Percentiles rank a stretch among this genome's conserved stretches.
Evolutionary conservation across 768 basidiomycete species (phyloP).

Genomic region (Tricholoma sp.): DNA sequence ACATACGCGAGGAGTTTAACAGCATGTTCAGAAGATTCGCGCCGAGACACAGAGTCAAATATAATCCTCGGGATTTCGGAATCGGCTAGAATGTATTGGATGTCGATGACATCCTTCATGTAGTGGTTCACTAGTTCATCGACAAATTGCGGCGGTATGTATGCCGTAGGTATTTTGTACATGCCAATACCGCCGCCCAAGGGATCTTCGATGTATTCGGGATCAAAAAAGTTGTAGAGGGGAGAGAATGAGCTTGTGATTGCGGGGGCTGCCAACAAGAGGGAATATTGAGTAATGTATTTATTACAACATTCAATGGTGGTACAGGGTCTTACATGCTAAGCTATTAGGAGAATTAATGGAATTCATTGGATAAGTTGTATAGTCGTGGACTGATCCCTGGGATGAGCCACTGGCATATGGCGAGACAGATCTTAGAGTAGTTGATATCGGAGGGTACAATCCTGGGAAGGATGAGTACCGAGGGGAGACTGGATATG

Average conservation of each 20-base stretch:
- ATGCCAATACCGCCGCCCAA: background rate
- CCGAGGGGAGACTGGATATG: constrained; percentile 12
- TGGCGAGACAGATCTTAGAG: constrained; percentile 18
- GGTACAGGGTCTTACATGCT: constrained; percentile 76
- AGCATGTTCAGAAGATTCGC: constrained; percentile 47
- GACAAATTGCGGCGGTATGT: constrained; percentile 17
- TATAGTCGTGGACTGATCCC: constrained; percentile 16
- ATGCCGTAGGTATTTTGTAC: constrained; percentile 6
- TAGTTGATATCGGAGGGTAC: constrained; percentile 1
- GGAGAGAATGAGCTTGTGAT: constrained; percentile 23
- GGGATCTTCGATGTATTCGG: background rate
- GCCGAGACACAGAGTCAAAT: constrained; percentile 42
- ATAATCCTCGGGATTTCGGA: constrained; percentile 41
- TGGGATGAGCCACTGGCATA: constrained; percentile 13
- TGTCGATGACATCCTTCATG: constrained; percentile 53
- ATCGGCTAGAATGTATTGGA: constrained; percentile 70
- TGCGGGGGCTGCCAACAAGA: constrained; percentile 21
- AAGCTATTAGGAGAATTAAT: constrained; percentile 38
- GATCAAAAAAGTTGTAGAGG: constrained; percentile 14
- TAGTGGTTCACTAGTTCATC: constrained; percentile 40
- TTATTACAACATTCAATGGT: constrained; percentile 64
- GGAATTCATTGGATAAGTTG: constrained; percentile 8
- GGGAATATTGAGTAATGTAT: constrained; percentile 58
- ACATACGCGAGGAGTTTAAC: constrained; percentile 61
- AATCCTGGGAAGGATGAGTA: constrained; percentile 15